phyloP scores from a whole-genome alignment of 345 rosid species.

The Noccaea bulbosa region DNA sequence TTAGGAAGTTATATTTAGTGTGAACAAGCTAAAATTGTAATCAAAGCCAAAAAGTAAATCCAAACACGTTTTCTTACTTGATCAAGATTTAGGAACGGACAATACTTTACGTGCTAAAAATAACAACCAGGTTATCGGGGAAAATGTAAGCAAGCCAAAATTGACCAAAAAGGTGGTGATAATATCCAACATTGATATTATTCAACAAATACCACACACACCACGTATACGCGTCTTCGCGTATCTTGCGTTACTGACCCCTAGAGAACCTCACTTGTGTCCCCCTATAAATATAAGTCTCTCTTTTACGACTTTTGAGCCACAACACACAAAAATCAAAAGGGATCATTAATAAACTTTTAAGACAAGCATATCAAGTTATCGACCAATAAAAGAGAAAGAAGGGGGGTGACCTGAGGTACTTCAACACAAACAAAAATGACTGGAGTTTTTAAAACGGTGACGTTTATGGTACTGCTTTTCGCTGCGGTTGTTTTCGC shows the following conservation, averaged over 20 bases:
- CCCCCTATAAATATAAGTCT: constrained; percentile 36
- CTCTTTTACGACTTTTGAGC: constrained; percentile 21
- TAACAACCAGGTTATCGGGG: background rate
- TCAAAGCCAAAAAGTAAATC: background rate
- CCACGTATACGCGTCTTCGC: constrained; percentile 34
- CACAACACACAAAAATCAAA: constrained; percentile 18
- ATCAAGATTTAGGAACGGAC: background rate
- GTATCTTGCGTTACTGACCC: constrained; percentile 16
- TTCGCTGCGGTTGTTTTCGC: constrained; percentile 39
- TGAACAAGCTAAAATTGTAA: background rate
- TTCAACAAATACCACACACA: constrained; percentile 14
- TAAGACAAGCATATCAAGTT: constrained; percentile 9
- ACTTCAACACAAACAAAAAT: constrained; percentile 38
- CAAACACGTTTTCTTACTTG: constrained; percentile 27
- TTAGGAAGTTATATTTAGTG: constrained; percentile 9
- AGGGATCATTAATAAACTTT: background rate
- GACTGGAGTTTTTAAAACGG: constrained; percentile 35
- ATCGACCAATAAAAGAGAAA: constrained; percentile 7
- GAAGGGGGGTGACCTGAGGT: constrained; percentile 42
- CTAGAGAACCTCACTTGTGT: background rate
- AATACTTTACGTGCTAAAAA: constrained; percentile 4
- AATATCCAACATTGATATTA: constrained; percentile 11
- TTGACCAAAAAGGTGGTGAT: constrained; percentile 31
- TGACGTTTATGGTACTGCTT: constrained; percentile 30
- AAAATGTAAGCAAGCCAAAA: constrained; percentile 8